Evolutionary conservation across 805 yeast genomes (phyloP), one percentile per base, ranked within the genome.

Genomic region (Cyberlindnera galapagoensis): DNA sequence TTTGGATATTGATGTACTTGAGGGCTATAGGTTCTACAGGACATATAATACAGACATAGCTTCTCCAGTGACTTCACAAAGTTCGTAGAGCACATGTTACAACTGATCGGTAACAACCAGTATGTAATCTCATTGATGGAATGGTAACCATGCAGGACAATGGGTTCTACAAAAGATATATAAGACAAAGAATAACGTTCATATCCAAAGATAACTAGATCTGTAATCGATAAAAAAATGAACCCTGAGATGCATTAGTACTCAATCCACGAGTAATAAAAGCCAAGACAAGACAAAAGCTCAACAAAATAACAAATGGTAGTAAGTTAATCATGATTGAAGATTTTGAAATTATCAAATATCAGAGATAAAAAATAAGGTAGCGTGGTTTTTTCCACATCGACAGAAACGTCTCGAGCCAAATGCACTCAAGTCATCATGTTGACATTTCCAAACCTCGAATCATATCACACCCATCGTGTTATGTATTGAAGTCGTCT

Each of bases 351-450:
- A 4, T 13, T 26, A 13, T 26, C 17, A 24, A 15, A 8, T 35
- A 21, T 77, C 83, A 76, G 83, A 74, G 72, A 67, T 63, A 65
- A 63, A 62, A 63, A 66, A 59, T 74, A 71, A 87, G 96, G 96
- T 87, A 87, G 96, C 96, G 79, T 73, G 95, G 76, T 69, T 84
- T 83, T 84, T 84, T 87, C 96, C 95, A 87, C 96, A 87, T 71
- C 88, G 87, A 82, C 87, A 69, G 61, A 67, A 70, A 58, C n/a
- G 82, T 82, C 95, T 86, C 94, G 95, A 87, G 96, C 95, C 96
- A 87, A 87, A 87, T 87, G 96, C 96, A 85, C 95, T 87, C 96
- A 40, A 35, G 47, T 46, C 51, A 46, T 47, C 49, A 42, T 40
- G 19, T 36, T 27, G 18, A 28, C 12, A 12, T 21, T 21, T 9